Evolutionary conservation across 129 eudicot genomes (phyloP).

Genomic region (Logfia minima): DNA sequence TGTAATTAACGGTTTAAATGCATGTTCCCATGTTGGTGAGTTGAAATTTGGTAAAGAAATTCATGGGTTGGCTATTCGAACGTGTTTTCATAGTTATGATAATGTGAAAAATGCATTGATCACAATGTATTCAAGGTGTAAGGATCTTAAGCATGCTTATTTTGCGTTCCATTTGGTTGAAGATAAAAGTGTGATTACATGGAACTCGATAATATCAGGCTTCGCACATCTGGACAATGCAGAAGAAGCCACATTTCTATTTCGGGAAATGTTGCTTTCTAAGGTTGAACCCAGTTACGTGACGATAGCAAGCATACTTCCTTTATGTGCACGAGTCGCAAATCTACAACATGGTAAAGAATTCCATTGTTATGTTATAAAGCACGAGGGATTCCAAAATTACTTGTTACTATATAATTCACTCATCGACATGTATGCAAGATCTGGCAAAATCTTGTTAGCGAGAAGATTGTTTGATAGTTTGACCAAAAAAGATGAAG

Average conservation of each 20-base stretch:
- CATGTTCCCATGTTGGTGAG: conserved; percentile 52
- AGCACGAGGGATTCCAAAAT: conserved; percentile 36
- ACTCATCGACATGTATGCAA: conserved; percentile 68
- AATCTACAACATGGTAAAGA: conserved; percentile 65
- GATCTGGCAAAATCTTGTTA: conserved; percentile 51
- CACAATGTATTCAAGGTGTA: conserved; percentile 62
- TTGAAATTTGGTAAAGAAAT: conserved; percentile 50
- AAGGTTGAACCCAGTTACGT: conserved; percentile 48
- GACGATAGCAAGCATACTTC: conserved; percentile 67
- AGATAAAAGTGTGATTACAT: conserved; percentile 42
- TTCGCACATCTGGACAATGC: conserved; percentile 43
- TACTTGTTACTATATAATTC: conserved; percentile 52
- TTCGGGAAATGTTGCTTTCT: conserved; percentile 53
- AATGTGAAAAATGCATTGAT: conserved; percentile 58
- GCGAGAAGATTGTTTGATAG: conserved; percentile 55
- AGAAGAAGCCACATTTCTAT: conserved; percentile 56
- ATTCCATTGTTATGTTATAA: conserved; percentile 55
- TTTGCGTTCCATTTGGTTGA: conserved; percentile 37
- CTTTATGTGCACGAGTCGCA: conserved; percentile 71
- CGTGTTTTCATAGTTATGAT: conserved; percentile 31
- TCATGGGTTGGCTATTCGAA: conserved; percentile 55
- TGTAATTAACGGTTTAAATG: conserved; percentile 53
- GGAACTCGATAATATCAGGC: conserved; percentile 74
- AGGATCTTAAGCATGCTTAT: conserved; percentile 54
- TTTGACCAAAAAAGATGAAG: conserved; percentile 46